A percentile compares a stretch with the other conserved stretches of the same genome.
phyloP scores from a whole-genome alignment of 2,329 filamentous ascomycete species.

The Chaetothyriales sp. region DNA sequence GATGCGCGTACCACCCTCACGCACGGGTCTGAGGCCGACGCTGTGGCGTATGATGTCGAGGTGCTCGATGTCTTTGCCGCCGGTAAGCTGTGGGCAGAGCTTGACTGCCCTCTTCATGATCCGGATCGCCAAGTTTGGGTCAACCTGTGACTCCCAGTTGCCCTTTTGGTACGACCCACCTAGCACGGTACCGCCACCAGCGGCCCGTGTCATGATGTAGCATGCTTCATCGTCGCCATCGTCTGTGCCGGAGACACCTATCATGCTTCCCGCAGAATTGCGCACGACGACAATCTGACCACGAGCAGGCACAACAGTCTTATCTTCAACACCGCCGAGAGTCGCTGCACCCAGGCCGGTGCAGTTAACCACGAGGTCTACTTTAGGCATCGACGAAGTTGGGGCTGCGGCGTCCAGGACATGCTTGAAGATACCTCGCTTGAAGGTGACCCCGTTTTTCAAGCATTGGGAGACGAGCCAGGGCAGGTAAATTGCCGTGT shows the following conservation, averaged over 20 bases:
- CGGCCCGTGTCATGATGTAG: constrained; percentile 72
- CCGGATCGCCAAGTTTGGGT: constrained; percentile 59
- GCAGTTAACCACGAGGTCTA: constrained; percentile 63
- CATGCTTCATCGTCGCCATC: constrained; percentile 58
- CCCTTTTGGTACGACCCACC: constrained; percentile 71
- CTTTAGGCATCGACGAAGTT: constrained; percentile 35
- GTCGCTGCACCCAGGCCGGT: constrained; percentile 62
- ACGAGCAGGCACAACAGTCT: constrained; percentile 56
- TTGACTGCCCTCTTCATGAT: constrained; percentile 66
- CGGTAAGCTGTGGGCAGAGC: constrained; percentile 46
- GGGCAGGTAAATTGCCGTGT: constrained; percentile 71
- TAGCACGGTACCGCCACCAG: constrained; percentile 66
- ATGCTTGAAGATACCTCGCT: constrained; percentile 52
- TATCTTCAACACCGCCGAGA: constrained; percentile 70
- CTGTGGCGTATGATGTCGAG: constrained; percentile 66
- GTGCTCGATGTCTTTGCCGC: constrained; percentile 54
- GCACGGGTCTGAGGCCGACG: constrained; percentile 64
- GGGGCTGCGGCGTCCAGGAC: constrained; percentile 58
- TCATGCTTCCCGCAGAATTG: constrained; percentile 65
- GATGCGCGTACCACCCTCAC: constrained; percentile 58
- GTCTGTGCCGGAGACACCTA: constrained; percentile 56
- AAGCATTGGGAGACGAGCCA: constrained; percentile 72
- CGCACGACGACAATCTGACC: constrained; percentile 62
- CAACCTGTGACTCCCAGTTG: constrained; percentile 59
- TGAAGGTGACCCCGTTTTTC: constrained; percentile 55